These are phyloP conservation scores for Russula sp. DNA, from an alignment of 768 basidiomycete species.

Conservation along the genomic window DNA sequence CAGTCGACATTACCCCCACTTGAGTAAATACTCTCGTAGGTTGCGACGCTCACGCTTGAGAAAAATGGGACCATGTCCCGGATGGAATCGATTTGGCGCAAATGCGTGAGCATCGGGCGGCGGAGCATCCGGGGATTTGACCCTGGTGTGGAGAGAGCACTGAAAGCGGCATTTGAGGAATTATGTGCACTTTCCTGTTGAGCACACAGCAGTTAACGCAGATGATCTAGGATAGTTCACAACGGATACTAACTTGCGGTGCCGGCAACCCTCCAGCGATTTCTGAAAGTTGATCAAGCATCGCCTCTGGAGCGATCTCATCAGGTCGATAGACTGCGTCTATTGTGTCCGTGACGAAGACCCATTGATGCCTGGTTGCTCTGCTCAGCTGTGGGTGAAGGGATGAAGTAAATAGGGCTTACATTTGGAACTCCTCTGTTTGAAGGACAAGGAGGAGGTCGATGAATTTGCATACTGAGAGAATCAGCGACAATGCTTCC, in stretches of 20 bases:
- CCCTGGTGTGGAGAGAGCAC: slow-evolving; percentile 29
- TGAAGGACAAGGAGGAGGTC: slow-evolving; percentile 91
- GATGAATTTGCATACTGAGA: slow-evolving; percentile 91
- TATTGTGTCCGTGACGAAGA: slow-evolving; percentile 96
- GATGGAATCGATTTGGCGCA: slow-evolving; percentile 79
- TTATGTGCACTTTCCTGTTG: slow-evolving; percentile 13
- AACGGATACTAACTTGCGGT: slow-evolving; percentile 34
- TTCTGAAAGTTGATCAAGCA: slow-evolving; percentile 89
- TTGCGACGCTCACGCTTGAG: slow-evolving; percentile 79
- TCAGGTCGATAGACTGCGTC: slow-evolving; percentile 90
- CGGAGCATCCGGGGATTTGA: slow-evolving; percentile 54
- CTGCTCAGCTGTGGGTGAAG: slow-evolving; percentile 6
- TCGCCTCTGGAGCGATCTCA: slow-evolving; percentile 76
- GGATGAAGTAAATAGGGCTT: slow-evolving; percentile 20
- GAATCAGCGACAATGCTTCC: slow-evolving; percentile 76
- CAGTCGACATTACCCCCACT: slow-evolving; percentile 82
- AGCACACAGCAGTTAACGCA: background rate
- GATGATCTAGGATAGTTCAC: background rate
- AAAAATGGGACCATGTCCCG: slow-evolving; percentile 89
- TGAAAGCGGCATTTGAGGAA: slow-evolving; percentile 3
- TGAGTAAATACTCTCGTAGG: slow-evolving; percentile 88
- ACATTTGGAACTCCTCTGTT: slow-evolving; percentile 99
- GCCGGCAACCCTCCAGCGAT: slow-evolving; percentile 67
- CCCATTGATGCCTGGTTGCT: slow-evolving; percentile 86
- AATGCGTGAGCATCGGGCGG: slow-evolving; percentile 62